Base-by-base conservation (phyloP, 1,139 yeast species). In the Debaryomyces sp. region DNA sequence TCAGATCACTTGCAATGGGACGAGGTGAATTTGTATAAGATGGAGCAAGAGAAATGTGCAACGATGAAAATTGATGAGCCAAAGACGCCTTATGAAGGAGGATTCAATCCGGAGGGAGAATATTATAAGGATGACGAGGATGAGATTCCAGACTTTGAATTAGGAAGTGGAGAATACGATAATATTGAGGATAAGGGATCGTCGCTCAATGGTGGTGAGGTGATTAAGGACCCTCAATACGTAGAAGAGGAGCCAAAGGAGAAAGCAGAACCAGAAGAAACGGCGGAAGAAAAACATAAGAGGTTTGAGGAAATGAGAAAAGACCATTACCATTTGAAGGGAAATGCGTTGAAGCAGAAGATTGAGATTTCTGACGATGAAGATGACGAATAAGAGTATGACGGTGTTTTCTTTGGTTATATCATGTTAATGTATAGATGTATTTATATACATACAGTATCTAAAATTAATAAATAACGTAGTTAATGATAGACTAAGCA, bases 11-110 rank as follows among this genome's bases (percentile, higher is more conserved):
- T 84, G 59, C 77, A 79, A 56, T 87, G 94, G 92, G 92, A 87
- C 63, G 94, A 87, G 60, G 72, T 84, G 48, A 87, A 86, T 57
- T 68, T 87, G 51, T 75, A 83, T 57, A 69, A 81, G 50, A 78
- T 87, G 17, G 94, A 87, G 62, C 85, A 80, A 60, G 89, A 85
- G 57, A 84, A 86, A 63, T 70, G 79, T 27, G 82, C 92, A 30
- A 85, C 89, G 39, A 87, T 87, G 92, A 81, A 83, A 66, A 91
- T 94, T 45, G 96, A 90, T 59, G 99, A 94, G 67, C 99, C 99
- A 33, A 94, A 94, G 73, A 94, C 99, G 2, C 99, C 99, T 3
- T 94, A 88, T 63, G 96, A 89, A 63, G 96, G 96, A 18, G 96
- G 97, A 0, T 88, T 89, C 40, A 88, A 89, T 58, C 96, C 95